Conservation (phyloP, 163 green algal species). For the Volvox carteri region DNA sequence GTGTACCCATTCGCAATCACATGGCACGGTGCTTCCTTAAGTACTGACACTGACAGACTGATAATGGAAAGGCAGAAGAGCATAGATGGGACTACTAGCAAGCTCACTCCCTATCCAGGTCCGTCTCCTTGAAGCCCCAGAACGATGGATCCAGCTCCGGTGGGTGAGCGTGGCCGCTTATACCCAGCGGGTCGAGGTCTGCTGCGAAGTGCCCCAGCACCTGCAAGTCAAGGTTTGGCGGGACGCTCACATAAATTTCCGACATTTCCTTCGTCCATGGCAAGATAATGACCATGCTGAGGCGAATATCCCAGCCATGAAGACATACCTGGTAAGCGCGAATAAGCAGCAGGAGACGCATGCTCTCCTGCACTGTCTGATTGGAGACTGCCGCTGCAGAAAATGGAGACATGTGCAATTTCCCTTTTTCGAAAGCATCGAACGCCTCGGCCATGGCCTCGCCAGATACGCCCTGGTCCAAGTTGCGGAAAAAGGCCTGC, state of each 20-base stretch:
- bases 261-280: too few species aligned
- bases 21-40: too few species aligned
- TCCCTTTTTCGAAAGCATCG: constrained; percentile 87
- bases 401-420: constrained; percentile 80
- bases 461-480: constrained; percentile 84
- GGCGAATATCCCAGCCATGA: neutral
- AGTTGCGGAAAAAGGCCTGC: constrained; percentile 90
- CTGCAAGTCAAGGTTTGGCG: constrained; percentile 63
- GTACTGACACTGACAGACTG: too few species aligned
- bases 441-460: constrained; percentile 93
- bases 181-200: constrained; percentile 93
- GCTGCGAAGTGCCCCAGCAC: constrained; percentile 92
- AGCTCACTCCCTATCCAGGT: constrained; percentile 94
- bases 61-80: too few species aligned
- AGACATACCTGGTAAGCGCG: constrained; percentile 87
- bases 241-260: too few species aligned
- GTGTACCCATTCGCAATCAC: too few species aligned
- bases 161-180: constrained; percentile 79
- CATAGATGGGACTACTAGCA: too few species aligned
- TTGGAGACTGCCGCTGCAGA: constrained; percentile 82
- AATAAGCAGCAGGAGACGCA: constrained; percentile 95
- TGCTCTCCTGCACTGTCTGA: constrained; percentile 97
- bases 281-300: too few species aligned
- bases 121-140: constrained; percentile 96
- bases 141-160: constrained; percentile 90